Evolutionary conservation across 1,139 yeast species (phyloP).

Genomic region (Spencermartinsiella ligniputridi): DNA sequence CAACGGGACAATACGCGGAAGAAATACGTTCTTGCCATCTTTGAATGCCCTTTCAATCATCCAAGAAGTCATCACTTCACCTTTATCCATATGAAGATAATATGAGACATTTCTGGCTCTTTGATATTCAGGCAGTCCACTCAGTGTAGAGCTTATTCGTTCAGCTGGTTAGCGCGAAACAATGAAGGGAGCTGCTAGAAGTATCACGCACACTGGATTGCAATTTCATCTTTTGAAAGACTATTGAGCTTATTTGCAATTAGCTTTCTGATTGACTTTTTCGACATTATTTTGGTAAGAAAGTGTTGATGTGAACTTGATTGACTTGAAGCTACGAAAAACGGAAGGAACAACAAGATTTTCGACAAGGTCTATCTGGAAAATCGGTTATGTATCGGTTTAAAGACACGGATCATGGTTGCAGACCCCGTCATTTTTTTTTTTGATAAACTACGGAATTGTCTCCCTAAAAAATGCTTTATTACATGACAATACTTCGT

Average conservation of each 20-base stretch:
- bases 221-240: slow-evolving; percentile 16
- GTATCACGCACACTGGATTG: slow-evolving; percentile 20
- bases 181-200: neutral
- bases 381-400: too few species aligned
- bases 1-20: slow-evolving; percentile 33
- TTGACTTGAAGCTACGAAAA: too few species aligned
- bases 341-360: too few species aligned
- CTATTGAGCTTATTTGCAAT: slow-evolving; percentile 17
- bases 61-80: slow-evolving; percentile 54
- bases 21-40: slow-evolving; percentile 37
- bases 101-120: slow-evolving; percentile 51
- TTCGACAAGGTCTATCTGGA: too few species aligned
- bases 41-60: slow-evolving; percentile 49
- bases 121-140: slow-evolving; percentile 38
- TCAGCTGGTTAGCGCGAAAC: slow-evolving; percentile 26
- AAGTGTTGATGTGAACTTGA: too few species aligned
- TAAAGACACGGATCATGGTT: too few species aligned
- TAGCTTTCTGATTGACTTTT: slow-evolving; percentile 22
- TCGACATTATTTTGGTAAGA: slow-evolving; percentile 14
- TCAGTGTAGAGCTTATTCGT: slow-evolving; percentile 33
- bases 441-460: too few species aligned
- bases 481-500: too few species aligned
- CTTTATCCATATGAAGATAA: slow-evolving; percentile 61
- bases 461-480: too few species aligned
- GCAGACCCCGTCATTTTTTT: too few species aligned